Percentiles rank a stretch among this genome's conserved stretches.
Evolutionary conservation across 306 rosid genomes (phyloP).

Genomic region (Prunus mongolica): DNA sequence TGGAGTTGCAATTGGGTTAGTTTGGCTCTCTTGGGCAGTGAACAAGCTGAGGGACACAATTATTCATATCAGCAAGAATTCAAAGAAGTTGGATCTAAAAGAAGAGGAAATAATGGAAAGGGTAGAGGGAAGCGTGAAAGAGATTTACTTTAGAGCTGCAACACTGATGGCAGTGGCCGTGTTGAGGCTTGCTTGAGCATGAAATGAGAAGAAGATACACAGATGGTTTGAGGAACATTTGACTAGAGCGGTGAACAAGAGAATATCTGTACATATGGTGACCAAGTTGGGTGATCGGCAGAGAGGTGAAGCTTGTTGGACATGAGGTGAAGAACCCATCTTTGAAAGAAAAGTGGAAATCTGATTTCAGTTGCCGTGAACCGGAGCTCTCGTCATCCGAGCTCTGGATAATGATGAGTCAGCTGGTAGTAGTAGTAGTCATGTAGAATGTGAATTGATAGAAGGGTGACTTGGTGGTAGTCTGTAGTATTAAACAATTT

Average conservation of each 20-base stretch:
- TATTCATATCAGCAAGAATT: constrained; percentile 44
- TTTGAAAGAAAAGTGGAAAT: neutral
- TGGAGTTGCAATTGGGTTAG: constrained; percentile 64
- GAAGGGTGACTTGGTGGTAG: neutral
- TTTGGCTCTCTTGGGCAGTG: constrained; percentile 83
- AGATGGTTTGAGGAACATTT: constrained; percentile 10
- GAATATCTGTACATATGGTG: constrained; percentile 12
- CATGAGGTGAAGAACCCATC: neutral
- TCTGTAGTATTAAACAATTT: constrained; percentile 3
- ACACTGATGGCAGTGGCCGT: constrained; percentile 57
- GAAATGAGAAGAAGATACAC: neutral
- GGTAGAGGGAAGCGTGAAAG: constrained; percentile 52
- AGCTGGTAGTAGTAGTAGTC: neutral
- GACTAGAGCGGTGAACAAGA: neutral
- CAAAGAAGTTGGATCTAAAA: constrained; percentile 44
- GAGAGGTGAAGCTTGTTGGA: constrained; percentile 7
- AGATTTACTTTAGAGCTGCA: constrained; percentile 61
- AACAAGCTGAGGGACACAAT: constrained; percentile 56
- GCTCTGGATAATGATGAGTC: constrained; percentile 8
- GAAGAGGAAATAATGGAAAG: constrained; percentile 58
- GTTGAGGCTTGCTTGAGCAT: constrained; percentile 64
- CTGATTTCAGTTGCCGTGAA: neutral
- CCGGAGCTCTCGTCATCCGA: neutral
- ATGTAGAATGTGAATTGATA: constrained; percentile 2
- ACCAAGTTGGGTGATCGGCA: constrained; percentile 20